Base-by-base conservation (phyloP, 192 early-diverging fungal genomes). In the Jimgerdemannia flammicorona region DNA sequence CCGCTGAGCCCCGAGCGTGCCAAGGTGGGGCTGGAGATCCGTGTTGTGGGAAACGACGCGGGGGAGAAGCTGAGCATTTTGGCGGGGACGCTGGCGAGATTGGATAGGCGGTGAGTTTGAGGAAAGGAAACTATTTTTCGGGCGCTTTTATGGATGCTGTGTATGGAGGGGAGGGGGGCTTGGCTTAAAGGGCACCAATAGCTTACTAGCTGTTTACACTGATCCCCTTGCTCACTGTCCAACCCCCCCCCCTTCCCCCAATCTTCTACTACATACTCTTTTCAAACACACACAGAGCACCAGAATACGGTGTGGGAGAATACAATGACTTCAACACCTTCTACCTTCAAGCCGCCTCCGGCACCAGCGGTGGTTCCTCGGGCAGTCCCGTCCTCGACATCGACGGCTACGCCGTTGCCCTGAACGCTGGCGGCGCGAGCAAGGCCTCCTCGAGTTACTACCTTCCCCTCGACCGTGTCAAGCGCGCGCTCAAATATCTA, bases 291-390 rank as follows among this genome's bases (percentile, higher is more conserved):
- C 40, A 20, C 59, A 90, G 88, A 72, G 89, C 89, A 2, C 93
- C 93, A 2, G 88, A 88, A 67, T 91, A 93, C 71, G 91, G 91
- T 44, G 75, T 83, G 20, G 83, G 88, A 19, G 89, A 89, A 66
- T 93, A 91, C 83, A 91, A 90, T 69, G 93, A 95, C 68, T 88
- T 93, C 75, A 95, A 94, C 77, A 94, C 93, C 3, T 95, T 95
- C 79, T 95, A 94, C 79, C 79, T 93, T 14, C 91, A 93, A 80
- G 90, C 93, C 1, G 89, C 92, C 1, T 90, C 94, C 11, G 86
- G 87, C 6, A 90, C 90, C 10, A 93, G 89, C 73, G 93, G 92
- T 67, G 94, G 94, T 4, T 91, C 90, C 44, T 92, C 90, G 4
- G 94, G 94, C 43, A 90, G 88, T 73, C 93, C 94, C 4, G 92